These are phyloP conservation scores for Echinosophora koreensis DNA, from an alignment of 306 rosid species.

Conservation along the genomic window DNA sequence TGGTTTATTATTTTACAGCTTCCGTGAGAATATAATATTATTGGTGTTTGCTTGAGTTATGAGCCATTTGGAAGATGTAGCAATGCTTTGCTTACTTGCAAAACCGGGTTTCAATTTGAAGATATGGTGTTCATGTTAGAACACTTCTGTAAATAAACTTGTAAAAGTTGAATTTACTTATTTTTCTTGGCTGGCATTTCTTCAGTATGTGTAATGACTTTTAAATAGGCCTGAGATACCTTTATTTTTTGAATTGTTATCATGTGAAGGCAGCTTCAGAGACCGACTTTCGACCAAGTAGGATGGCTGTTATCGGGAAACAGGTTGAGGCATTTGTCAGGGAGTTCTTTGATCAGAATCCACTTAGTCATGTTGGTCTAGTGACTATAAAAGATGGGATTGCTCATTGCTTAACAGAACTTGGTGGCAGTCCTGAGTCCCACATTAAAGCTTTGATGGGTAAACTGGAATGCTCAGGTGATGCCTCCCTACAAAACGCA, in stretches of 20 bases:
- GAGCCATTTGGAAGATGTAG: not conserved
- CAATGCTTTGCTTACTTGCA: conserved; percentile 23
- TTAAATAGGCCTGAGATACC: not conserved
- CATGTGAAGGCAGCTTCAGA: conserved; percentile 89
- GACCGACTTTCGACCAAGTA: conserved; percentile 87
- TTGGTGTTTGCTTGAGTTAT: not conserved
- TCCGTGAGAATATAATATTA: not conserved
- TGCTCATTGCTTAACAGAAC: conserved; percentile 83
- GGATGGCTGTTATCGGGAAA: conserved; percentile 86
- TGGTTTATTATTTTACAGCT: conserved; percentile 29
- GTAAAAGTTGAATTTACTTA: conserved; percentile 22
- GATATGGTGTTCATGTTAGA: conserved; percentile 26
- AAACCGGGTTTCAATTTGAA: conserved; percentile 20
- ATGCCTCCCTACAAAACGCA: conserved; percentile 91
- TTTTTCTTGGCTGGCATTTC: conserved; percentile 17
- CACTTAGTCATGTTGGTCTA: conserved; percentile 89
- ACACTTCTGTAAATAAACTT: conserved; percentile 2
- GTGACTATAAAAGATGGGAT: conserved; percentile 88
- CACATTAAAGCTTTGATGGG: conserved; percentile 91
- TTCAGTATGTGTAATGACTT: conserved; percentile 33
- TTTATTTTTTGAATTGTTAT: conserved; percentile 10
- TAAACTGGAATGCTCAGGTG: conserved; percentile 95
- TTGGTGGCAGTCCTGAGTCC: conserved; percentile 96
- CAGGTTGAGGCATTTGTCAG: conserved; percentile 84
- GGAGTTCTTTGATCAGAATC: conserved; percentile 95